A percentile compares a stretch with the other conserved stretches of the same genome.
Conservation (phyloP, 2,329 filamentous ascomycete species). For the Xylariales sp. region DNA sequence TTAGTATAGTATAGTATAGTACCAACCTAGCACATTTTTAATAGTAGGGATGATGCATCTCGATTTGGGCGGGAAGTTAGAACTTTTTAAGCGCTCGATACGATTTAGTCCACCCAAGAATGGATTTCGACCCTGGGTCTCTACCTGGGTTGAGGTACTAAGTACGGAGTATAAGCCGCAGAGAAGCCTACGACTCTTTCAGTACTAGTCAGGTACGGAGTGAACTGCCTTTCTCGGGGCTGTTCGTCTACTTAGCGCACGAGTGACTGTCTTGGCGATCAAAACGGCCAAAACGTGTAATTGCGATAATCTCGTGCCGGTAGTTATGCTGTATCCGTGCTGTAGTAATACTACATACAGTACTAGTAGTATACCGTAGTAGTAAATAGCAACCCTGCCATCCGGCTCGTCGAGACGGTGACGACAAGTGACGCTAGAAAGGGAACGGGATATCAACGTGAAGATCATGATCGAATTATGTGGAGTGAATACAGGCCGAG, state of each 20-base stretch:
- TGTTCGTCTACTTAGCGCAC: conserved; percentile 9
- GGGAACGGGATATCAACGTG: conserved; percentile 12
- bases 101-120: background rate
- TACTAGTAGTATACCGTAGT: too few species aligned
- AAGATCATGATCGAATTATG: conserved; percentile 31
- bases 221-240: conserved; percentile 6
- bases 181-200: conserved; percentile 24
- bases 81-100: background rate
- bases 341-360: background rate
- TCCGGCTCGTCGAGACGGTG: background rate
- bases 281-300: background rate
- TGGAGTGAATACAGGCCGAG: conserved; percentile 14
- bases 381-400: conserved; percentile 3
- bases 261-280: conserved; percentile 8
- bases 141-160: background rate
- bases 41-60: background rate
- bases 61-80: conserved; percentile 15
- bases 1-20: too few species aligned
- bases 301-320: background rate
- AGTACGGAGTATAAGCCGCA: conserved; percentile 10
- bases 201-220: conserved; percentile 34
- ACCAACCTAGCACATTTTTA: background rate
- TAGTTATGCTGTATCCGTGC: background rate
- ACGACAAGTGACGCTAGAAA: conserved; percentile 13
- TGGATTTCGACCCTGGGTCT: background rate